Evolutionary conservation across 2,329 filamentous ascomycete genomes (phyloP).

Genomic region (Colletotrichum simmondsii): DNA sequence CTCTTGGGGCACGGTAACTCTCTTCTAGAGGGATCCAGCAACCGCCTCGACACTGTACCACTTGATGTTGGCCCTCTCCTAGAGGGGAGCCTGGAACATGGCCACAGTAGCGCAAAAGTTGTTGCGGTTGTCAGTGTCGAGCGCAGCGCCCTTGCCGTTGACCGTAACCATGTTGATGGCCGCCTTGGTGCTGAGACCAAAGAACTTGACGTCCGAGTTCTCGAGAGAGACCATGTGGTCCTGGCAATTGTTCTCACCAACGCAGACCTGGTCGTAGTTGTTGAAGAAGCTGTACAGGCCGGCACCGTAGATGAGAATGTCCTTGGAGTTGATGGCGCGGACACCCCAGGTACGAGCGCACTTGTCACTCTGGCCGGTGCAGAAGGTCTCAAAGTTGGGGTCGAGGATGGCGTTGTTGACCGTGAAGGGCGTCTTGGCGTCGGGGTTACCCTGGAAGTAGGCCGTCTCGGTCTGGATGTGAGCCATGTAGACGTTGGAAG

Average conservation of each 20-base stretch:
- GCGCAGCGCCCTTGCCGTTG: constrained; percentile 63
- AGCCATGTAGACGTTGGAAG: constrained; percentile 83
- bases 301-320: constrained; percentile 77
- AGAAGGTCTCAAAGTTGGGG: constrained; percentile 73
- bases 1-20: not conserved
- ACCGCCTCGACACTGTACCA: not conserved
- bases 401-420: constrained; percentile 68
- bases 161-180: constrained; percentile 78
- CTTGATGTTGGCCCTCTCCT: not conserved
- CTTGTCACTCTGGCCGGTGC: constrained; percentile 49
- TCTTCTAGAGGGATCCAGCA: not conserved
- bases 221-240: constrained; percentile 81
- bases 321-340: constrained; percentile 73
- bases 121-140: constrained; percentile 72
- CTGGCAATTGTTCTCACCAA: constrained; percentile 76
- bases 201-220: constrained; percentile 70
- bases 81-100: constrained; percentile 49
- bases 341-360: constrained; percentile 85
- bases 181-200: constrained; percentile 80
- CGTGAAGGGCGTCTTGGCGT: constrained; percentile 73
- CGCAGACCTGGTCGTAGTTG: constrained; percentile 80
- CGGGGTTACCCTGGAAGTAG: constrained; percentile 87
- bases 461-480: constrained; percentile 92
- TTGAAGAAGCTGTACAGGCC: constrained; percentile 87
- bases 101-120: constrained; percentile 73